Base-by-base conservation (phyloP, 768 basidiomycete genomes). In the Naganishia vaughanmartiniae region DNA sequence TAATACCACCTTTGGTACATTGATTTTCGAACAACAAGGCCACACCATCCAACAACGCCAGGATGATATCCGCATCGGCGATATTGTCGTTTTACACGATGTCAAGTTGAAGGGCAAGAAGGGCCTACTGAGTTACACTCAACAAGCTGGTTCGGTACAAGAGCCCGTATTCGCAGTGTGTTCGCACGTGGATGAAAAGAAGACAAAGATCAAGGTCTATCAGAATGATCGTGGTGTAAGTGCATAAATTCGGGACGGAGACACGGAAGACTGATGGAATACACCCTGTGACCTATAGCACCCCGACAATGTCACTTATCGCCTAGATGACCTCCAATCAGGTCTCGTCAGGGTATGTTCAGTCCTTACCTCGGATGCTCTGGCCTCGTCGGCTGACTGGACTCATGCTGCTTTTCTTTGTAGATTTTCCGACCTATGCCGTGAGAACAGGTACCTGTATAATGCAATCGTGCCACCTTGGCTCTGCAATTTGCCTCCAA, bases 321-420 rank as follows among this genome's bases (percentile, higher is more conserved):
- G 90, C 67, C 82, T 93, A 79, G 92, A 94, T 51, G 93, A 94
- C 83, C 78, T 94, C 75, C 93, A 93, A 83, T 90, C 87, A 76
- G 93, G 93, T 14, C 82, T 84, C 30, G 86, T 92, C 53, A 89
- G 91, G 86, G 91, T 92, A 70, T 73, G 79, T 74, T 1, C 9
- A 36, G 28, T n/a, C 26, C n/a, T 14, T 3, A 5, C 2, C n/a
- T 28, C 17, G 24, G 30, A 17, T 26, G 31, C 17, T 10, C 24
- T 10, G 12, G 21, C 7, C 11, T 34, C 28, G 45, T 15, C 15
- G 42, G 42, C 42, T 42, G 48, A n/a, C 48, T 66, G 48, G 14
- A 14, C 24, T 66, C 2, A 46, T 39, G 36, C 19, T 46, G 19
- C 26, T 17, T 31, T 39, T 28, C 10, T 34, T 3, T 36, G 2